These are phyloP conservation scores for Kwoniella sp. DNA, from an alignment of 768 basidiomycete genomes.

Conservation along the genomic window DNA sequence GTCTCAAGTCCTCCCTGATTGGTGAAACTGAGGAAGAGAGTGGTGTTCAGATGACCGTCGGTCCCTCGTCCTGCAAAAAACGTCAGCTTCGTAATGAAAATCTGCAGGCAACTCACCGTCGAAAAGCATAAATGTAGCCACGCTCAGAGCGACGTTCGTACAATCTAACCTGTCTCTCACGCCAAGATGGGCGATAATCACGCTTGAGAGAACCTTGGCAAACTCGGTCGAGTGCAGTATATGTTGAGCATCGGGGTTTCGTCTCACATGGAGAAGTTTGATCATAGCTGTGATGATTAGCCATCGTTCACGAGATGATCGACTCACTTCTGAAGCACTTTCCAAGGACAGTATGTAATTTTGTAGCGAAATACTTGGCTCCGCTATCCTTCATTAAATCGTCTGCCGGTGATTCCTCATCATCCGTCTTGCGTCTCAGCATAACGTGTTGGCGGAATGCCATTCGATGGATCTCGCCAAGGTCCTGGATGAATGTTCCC, in stretches of 20 bases:
- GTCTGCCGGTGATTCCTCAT: constrained; percentile 10
- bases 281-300: constrained; percentile 66
- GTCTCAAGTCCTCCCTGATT: constrained; percentile 65
- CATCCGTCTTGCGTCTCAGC: constrained; percentile 64
- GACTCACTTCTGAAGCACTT: constrained; percentile 82
- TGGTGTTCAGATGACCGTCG: constrained; percentile 75
- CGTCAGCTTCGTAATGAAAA: constrained; percentile 1
- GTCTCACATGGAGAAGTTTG: constrained; percentile 76
- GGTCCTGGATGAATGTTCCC: constrained; percentile 66
- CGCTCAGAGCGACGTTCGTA: constrained; percentile 60
- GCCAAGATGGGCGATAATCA: constrained; percentile 72
- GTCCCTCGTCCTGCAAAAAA: constrained; percentile 69
- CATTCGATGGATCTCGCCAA: constrained; percentile 78
- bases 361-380: constrained; percentile 75
- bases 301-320: not conserved
- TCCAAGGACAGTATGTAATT: constrained; percentile 71
- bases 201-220: constrained; percentile 68
- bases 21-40: constrained; percentile 74
- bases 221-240: constrained; percentile 74
- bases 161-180: not conserved
- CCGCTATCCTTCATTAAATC: constrained; percentile 61
- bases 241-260: constrained; percentile 73
- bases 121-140: constrained; percentile 62
- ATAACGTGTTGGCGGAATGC: constrained; percentile 85
- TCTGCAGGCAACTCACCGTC: constrained; percentile 61